Conservation (phyloP, 345 rosid species). For the Rhizophora apiculata region DNA sequence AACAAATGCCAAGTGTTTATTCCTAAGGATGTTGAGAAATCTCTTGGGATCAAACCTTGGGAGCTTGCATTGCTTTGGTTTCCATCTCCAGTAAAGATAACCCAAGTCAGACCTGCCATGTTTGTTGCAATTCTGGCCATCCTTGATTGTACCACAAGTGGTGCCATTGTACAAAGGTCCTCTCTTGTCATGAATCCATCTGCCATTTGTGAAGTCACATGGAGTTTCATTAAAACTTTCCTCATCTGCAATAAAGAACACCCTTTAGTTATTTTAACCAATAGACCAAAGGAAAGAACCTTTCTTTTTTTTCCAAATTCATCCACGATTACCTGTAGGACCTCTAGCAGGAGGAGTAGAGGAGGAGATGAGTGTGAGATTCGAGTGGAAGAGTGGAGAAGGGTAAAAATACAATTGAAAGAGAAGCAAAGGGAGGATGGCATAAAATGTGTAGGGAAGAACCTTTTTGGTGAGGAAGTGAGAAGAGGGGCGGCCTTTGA, state of each 20-base stretch:
- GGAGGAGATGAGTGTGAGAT: conserved; percentile 22
- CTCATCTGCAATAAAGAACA: conserved; percentile 35
- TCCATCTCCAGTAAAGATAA: conserved; percentile 93
- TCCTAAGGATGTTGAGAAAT: conserved; percentile 53
- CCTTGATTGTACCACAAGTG: conserved; percentile 74
- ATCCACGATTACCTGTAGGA: conserved; percentile 26
- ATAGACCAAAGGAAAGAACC: background rate
- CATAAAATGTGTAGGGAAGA: conserved; percentile 43
- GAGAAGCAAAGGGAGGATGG: conserved; percentile 38
- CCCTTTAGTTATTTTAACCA: background rate
- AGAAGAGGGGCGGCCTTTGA: conserved; percentile 29
- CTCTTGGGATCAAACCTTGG: conserved; percentile 76
- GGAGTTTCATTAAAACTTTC: conserved; percentile 31
- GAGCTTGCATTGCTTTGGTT: conserved; percentile 63
- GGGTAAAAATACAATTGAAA: conserved; percentile 49
- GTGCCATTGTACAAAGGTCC: conserved; percentile 82
- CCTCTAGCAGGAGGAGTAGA: conserved; percentile 12
- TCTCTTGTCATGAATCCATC: conserved; percentile 62
- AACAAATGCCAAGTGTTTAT: conserved; percentile 77
- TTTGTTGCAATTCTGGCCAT: conserved; percentile 73
- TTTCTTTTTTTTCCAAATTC: background rate
- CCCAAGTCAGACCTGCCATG: conserved; percentile 83
- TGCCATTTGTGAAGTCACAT: conserved; percentile 73
- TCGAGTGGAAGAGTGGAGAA: conserved; percentile 15
- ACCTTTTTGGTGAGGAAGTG: conserved; percentile 34